Conservation (phyloP, 2,329 filamentous ascomycete species). For the Ampelomyces quisqualis region DNA sequence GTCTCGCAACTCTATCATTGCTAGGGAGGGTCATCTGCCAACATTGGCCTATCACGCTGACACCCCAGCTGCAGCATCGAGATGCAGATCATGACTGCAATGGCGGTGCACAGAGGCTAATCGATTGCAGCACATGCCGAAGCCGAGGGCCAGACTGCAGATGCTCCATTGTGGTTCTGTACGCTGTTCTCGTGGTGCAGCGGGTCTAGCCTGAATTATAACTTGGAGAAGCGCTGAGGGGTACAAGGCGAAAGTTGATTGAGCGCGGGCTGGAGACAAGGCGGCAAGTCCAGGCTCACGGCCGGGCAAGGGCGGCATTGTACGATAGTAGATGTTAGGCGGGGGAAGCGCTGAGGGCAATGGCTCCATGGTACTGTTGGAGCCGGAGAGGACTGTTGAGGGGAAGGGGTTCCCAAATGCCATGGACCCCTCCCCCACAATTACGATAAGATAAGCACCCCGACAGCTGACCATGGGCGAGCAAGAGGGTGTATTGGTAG, state of each 20-base stretch:
- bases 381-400: conserved; percentile 4
- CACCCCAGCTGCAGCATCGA: conserved; percentile 25
- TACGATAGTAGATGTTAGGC: conserved; percentile 6
- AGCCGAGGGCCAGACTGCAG: not conserved
- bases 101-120: conserved; percentile 25
- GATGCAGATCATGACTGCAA: conserved; percentile 33
- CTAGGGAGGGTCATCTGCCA: conserved; percentile 26
- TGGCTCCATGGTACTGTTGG: not conserved
- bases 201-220: no score
- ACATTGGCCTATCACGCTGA: conserved; percentile 41
- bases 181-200: not conserved
- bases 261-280: conserved; percentile 5
- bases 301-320: conserved; percentile 25
- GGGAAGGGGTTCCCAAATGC: conserved; percentile 9
- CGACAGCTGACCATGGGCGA: conserved; percentile 17
- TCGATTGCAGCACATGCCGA: not conserved
- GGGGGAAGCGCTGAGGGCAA: conserved; percentile 15
- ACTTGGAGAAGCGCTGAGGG: no score
- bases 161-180: not conserved
- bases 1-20: conserved; percentile 14
- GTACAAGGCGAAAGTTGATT: conserved; percentile 9
- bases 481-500: conserved; percentile 29
- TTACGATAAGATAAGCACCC: conserved; percentile 31
- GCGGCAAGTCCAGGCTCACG: conserved; percentile 4
- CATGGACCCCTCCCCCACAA: conserved; percentile 18